phyloP scores from a whole-genome alignment of 2,329 filamentous ascomycete species.

The Cladosporium sp. region DNA sequence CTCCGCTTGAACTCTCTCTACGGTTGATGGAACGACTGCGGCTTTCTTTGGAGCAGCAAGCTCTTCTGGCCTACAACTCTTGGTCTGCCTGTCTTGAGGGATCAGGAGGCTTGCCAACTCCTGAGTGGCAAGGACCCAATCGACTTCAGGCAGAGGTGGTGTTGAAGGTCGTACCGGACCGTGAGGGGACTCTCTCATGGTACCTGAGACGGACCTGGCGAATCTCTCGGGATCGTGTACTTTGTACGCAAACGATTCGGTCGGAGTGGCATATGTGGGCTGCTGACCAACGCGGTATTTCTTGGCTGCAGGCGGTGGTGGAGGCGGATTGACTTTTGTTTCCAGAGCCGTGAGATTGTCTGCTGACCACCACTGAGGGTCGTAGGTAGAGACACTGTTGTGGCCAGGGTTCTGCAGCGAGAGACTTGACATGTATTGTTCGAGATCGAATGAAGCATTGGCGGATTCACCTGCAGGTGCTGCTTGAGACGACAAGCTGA shows the following conservation, averaged over 20 bases:
- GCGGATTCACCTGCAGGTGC: neutral
- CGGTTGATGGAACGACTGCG: neutral
- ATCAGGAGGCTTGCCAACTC: slow-evolving; percentile 80
- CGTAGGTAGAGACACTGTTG: slow-evolving; percentile 25
- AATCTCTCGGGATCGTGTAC: slow-evolving; percentile 64
- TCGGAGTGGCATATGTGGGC: slow-evolving; percentile 80
- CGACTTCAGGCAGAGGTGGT: slow-evolving; percentile 72
- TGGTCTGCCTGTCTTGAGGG: slow-evolving; percentile 67
- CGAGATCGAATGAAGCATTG: slow-evolving; percentile 15
- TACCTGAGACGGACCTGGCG: slow-evolving; percentile 57
- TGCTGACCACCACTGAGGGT: slow-evolving; percentile 42
- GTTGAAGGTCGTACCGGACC: slow-evolving; percentile 45
- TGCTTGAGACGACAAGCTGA: slow-evolving; percentile 44
- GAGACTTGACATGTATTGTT: slow-evolving; percentile 6
- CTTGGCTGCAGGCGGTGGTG: slow-evolving; percentile 47
- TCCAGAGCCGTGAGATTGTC: slow-evolving; percentile 66
- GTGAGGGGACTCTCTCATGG: slow-evolving; percentile 34
- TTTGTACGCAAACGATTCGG: slow-evolving; percentile 80
- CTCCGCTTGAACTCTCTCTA: slow-evolving; percentile 4
- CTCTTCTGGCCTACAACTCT: slow-evolving; percentile 73
- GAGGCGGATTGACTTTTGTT: slow-evolving; percentile 47
- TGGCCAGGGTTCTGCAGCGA: slow-evolving; percentile 2
- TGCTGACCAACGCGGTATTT: slow-evolving; percentile 53
- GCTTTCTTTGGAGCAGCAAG: slow-evolving; percentile 54
- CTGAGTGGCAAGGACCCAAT: slow-evolving; percentile 78